Percentiles rank a stretch among this genome's conserved stretches.
phyloP scores from a whole-genome alignment of 179 eudicot genomes.

The Beta corolliflora region DNA sequence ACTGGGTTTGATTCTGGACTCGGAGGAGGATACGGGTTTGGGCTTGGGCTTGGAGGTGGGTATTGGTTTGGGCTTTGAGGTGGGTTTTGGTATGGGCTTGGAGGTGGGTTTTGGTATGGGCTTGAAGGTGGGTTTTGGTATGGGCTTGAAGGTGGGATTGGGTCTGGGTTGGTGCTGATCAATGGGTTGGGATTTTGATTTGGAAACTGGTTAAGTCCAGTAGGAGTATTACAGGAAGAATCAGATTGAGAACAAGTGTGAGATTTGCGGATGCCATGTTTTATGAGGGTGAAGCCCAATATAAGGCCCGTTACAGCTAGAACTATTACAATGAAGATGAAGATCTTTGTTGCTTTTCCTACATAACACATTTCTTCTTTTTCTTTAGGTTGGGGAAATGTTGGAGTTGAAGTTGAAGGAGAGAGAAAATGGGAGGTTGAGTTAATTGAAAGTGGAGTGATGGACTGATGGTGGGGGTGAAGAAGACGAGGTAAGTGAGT shows the following conservation, averaged over 20 bases:
- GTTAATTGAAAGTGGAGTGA: background rate
- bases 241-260: constrained; percentile 38
- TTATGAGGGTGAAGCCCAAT: constrained; percentile 61
- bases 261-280: constrained; percentile 39
- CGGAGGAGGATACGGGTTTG: too few species aligned
- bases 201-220: constrained; percentile 20
- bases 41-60: constrained; percentile 31
- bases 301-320: constrained; percentile 59
- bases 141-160: constrained; percentile 16
- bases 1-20: background rate
- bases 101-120: background rate
- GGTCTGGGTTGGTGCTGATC: constrained; percentile 18
- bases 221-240: constrained; percentile 24
- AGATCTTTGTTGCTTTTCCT: constrained; percentile 98
- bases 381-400: too few species aligned
- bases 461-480: background rate
- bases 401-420: background rate
- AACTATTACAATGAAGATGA: constrained; percentile 71
- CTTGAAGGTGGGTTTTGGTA: background rate
- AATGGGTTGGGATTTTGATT: constrained; percentile 23
- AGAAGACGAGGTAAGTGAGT: background rate
- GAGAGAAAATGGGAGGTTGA: background rate
- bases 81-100: constrained; percentile 10
- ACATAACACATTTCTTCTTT: constrained; percentile 72
- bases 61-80: constrained; percentile 13